Evolutionary conservation across 202 grass and related monocot genomes (phyloP).

Genomic region (Setaria viridis): DNA sequence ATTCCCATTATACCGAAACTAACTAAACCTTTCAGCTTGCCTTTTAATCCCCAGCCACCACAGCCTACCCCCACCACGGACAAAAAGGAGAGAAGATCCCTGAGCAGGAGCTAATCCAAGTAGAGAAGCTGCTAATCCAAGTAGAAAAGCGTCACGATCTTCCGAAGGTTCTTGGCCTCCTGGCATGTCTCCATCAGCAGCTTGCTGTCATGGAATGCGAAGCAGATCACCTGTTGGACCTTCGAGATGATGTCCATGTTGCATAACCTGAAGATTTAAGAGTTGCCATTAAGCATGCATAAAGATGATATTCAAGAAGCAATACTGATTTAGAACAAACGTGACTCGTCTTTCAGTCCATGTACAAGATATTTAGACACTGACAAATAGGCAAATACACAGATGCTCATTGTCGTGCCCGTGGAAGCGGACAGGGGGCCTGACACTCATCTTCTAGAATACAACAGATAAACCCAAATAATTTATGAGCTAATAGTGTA

Average conservation of each 20-base stretch:
- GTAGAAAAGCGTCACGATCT: constrained; percentile 99
- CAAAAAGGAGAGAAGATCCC: constrained; percentile 37
- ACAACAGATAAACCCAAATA: neutral
- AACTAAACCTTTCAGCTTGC: constrained; percentile 45
- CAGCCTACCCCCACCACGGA: constrained; percentile 49
- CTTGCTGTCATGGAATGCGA: constrained; percentile 98
- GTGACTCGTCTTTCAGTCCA: neutral
- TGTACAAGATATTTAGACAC: neutral
- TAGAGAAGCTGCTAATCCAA: constrained; percentile 97
- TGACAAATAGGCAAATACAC: neutral
- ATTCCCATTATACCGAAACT: constrained; percentile 51
- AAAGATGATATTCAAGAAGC: too few relatives aligned
- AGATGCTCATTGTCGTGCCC: neutral
- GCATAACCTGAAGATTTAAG: constrained; percentile 78
- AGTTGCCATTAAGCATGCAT: neutral
- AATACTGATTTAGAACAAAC: neutral
- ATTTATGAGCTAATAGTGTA: neutral
- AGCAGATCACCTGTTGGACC: constrained; percentile 98
- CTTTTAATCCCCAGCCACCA: neutral
- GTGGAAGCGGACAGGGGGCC: too few relatives aligned
- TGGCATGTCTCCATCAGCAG: constrained; percentile 98
- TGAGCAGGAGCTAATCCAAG: constrained; percentile 74
- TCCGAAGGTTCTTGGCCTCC: constrained; percentile 95
- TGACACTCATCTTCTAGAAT: constrained; percentile 4
- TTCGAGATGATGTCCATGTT: constrained; percentile 99